phyloP scores from a whole-genome alignment of 371 early-diverging fungal genomes.

The Polyrhizophydium stewartii region DNA sequence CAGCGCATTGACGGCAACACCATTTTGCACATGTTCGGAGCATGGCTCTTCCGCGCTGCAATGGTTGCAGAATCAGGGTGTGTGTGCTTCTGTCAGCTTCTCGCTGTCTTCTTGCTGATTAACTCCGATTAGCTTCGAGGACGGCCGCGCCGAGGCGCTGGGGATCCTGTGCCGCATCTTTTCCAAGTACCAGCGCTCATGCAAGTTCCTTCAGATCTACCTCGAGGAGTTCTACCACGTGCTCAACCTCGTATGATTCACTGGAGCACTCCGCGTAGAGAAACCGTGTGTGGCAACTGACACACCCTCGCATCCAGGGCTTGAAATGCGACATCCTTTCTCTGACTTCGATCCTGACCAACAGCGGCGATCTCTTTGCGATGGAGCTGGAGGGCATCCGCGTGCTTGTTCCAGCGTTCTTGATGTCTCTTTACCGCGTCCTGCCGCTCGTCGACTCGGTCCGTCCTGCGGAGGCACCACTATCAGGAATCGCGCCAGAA shows the following conservation, averaged over 20 bases:
- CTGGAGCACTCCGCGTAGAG: too few relatives aligned
- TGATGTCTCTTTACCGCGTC: slow-evolving; percentile 61
- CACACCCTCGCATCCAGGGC: slow-evolving; percentile 25
- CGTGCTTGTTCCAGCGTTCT: slow-evolving; percentile 68
- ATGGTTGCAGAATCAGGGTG: slow-evolving; percentile 26
- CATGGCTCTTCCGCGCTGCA: slow-evolving; percentile 68
- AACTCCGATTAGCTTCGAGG: slow-evolving; percentile 30
- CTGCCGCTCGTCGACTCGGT: slow-evolving; percentile 38
- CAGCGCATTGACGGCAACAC: slow-evolving; percentile 69
- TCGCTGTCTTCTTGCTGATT: slow-evolving; percentile 3
- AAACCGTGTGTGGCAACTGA: too few relatives aligned
- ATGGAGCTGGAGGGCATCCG: slow-evolving; percentile 66
- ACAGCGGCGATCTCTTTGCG: slow-evolving; percentile 60
- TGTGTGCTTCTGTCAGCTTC: neutral
- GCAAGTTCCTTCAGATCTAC: slow-evolving; percentile 58
- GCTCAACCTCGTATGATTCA: slow-evolving; percentile 12
- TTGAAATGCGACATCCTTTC: slow-evolving; percentile 53
- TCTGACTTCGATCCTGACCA: slow-evolving; percentile 61
- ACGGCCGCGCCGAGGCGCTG: slow-evolving; percentile 67
- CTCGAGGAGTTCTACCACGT: slow-evolving; percentile 71
- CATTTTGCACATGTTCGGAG: slow-evolving; percentile 71
- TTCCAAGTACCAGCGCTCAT: slow-evolving; percentile 53
- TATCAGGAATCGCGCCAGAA: neutral
- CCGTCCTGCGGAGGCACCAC: neutral
- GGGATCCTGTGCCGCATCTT: slow-evolving; percentile 71